phyloP scores from a whole-genome alignment of 495 filamentous ascomycete genomes.

The Letharia columbiana region DNA sequence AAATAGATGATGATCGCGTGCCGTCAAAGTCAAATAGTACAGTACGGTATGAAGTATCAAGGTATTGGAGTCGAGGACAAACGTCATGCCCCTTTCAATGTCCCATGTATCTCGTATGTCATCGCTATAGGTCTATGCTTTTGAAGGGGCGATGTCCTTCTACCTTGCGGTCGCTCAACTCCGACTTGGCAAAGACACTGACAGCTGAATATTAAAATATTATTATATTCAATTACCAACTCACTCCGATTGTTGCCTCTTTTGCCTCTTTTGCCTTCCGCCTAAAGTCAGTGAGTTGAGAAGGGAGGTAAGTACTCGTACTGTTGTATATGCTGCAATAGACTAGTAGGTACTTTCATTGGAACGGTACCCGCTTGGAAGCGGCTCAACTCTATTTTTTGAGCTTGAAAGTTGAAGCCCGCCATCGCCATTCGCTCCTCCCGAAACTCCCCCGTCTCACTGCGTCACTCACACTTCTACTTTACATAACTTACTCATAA shows the following conservation, averaged over 20 bases:
- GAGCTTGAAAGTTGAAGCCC: neutral
- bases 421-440: neutral
- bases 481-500: neutral
- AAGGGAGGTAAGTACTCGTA: neutral
- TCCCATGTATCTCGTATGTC: too few species aligned
- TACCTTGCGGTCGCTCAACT: neutral
- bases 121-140: too few species aligned
- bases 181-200: neutral
- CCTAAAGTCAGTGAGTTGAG: too few species aligned
- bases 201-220: neutral
- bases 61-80: too few species aligned
- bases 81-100: neutral
- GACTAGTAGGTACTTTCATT: neutral
- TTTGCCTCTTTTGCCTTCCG: too few species aligned
- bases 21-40: neutral
- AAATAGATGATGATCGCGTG: neutral
- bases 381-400: slow-evolving; percentile 5
- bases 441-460: neutral
- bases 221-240: too few species aligned
- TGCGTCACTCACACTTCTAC: neutral
- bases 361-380: slow-evolving; percentile 1
- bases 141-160: too few species aligned
- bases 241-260: too few species aligned
- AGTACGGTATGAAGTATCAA: too few species aligned
- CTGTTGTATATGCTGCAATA: too few species aligned